These are phyloP conservation scores for Desmodesmus armatus DNA, from an alignment of 139 green algal species.

Conservation along the genomic window DNA sequence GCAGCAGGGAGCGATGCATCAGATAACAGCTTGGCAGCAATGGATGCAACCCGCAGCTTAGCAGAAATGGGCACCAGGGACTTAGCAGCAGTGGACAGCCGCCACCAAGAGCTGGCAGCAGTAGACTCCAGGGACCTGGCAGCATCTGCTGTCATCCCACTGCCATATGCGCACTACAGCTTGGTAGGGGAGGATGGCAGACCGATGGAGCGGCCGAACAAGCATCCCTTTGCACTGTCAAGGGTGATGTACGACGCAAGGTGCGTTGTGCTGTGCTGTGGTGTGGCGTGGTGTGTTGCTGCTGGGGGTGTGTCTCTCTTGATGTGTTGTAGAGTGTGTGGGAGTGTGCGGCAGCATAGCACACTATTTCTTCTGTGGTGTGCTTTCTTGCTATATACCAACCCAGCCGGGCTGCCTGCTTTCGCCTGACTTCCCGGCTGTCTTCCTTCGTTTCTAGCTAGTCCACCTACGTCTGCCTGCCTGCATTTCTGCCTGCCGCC, in stretches of 20 bases:
- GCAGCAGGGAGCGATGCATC: too few relatives aligned
- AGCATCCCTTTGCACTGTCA: conserved; percentile 84
- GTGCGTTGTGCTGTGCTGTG: too few relatives aligned
- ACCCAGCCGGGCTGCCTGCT: neutral
- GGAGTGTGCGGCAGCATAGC: neutral
- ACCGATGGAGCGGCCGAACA: conserved; percentile 66
- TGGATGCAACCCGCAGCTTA: neutral
- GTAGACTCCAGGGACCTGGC: neutral
- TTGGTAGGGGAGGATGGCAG: conserved; percentile 66
- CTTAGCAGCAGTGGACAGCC: too few relatives aligned
- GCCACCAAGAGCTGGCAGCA: too few relatives aligned
- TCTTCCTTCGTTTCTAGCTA: neutral
- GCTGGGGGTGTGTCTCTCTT: neutral
- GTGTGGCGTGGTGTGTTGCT: too few relatives aligned
- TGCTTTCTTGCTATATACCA: too few relatives aligned
- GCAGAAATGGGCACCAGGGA: too few relatives aligned
- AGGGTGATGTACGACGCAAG: conserved; percentile 54
- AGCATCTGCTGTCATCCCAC: conserved; percentile 49
- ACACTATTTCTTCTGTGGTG: too few relatives aligned
- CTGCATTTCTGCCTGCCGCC: conserved; percentile 12
- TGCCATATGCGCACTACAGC: conserved; percentile 79
- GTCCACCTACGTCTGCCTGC: neutral
- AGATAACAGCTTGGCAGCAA: neutral
- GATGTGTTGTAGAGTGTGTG: neutral
- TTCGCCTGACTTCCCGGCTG: neutral